Conservation (phyloP, 2,329 filamentous ascomycete species). For the Geosmithia morbida region DNA sequence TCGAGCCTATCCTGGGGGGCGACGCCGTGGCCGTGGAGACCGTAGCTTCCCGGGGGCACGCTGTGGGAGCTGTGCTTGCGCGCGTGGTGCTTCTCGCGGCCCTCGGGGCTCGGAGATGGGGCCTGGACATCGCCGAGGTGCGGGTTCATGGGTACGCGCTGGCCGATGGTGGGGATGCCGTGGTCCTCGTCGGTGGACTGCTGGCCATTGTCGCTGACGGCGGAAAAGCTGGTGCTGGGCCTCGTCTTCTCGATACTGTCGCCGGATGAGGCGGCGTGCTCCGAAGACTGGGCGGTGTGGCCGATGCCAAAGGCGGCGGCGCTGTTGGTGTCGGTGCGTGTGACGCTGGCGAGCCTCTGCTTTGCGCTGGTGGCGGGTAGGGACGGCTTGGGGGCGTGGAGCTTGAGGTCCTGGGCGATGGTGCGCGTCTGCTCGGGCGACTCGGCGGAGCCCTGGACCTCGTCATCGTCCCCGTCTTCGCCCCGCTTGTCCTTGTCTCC, state of each 20-base stretch:
- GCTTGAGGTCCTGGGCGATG: constrained; percentile 65
- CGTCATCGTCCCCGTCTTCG: neutral
- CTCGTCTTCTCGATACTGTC: constrained; percentile 38
- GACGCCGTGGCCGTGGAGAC: constrained; percentile 76
- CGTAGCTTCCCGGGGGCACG: constrained; percentile 76
- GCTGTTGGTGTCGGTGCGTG: constrained; percentile 78
- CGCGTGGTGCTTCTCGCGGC: constrained; percentile 33
- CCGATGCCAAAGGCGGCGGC: constrained; percentile 78
- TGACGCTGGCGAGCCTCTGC: constrained; percentile 69
- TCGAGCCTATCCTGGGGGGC: constrained; percentile 69
- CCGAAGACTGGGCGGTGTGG: constrained; percentile 34
- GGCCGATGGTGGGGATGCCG: constrained; percentile 84
- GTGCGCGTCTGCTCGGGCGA: constrained; percentile 63
- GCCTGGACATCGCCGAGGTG: constrained; percentile 93
- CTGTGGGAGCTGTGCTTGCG: constrained; percentile 57
- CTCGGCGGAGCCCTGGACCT: constrained; percentile 22
- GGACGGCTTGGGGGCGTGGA: constrained; percentile 81
- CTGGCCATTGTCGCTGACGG: constrained; percentile 30
- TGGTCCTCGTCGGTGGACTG: constrained; percentile 55
- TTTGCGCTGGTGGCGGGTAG: constrained; percentile 70
- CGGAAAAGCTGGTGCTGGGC: constrained; percentile 42
- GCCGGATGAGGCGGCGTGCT: constrained; percentile 26
- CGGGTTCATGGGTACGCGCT: constrained; percentile 85
- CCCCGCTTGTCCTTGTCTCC: neutral
- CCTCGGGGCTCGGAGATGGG: constrained; percentile 59